These are phyloP conservation scores for Pyricularia pennisetigena DNA, from an alignment of 2,329 filamentous ascomycete species.

Conservation along the genomic window DNA sequence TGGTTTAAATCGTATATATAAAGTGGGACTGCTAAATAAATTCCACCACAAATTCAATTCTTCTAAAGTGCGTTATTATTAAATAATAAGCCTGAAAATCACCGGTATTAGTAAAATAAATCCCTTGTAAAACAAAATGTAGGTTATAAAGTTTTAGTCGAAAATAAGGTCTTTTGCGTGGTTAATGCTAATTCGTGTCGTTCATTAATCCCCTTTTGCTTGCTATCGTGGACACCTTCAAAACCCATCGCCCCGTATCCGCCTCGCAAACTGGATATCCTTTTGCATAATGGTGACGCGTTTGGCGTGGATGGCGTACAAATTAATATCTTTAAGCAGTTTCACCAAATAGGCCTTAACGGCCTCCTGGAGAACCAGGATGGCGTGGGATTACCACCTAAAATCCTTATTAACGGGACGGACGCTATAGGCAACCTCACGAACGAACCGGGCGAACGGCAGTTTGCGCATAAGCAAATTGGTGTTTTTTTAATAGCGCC, in stretches of 20 bases:
- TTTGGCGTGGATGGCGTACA: conserved; percentile 95
- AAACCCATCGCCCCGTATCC: conserved; percentile 54
- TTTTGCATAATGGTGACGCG: conserved; percentile 96
- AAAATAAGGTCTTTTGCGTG: too few relatives aligned
- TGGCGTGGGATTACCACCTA: conserved; percentile 93
- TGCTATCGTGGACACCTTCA: conserved; percentile 15
- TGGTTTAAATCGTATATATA: too few relatives aligned
- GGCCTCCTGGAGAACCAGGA: conserved; percentile 87
- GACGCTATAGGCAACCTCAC: conserved; percentile 61
- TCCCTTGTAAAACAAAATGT: too few relatives aligned
- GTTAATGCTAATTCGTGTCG: too few relatives aligned
- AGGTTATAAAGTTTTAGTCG: too few relatives aligned
- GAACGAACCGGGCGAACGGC: conserved; percentile 67
- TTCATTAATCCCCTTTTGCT: too few relatives aligned
- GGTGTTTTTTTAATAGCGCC: conserved; percentile 79
- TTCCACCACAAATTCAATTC: too few relatives aligned
- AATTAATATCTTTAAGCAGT: conserved; percentile 88
- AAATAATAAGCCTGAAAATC: too few relatives aligned
- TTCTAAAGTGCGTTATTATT: too few relatives aligned
- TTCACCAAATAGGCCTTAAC: conserved; percentile 95
- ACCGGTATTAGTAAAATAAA: too few relatives aligned
- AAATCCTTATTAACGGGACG: conserved; percentile 58
- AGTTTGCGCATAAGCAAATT: conserved; percentile 77
- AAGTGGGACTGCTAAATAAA: too few relatives aligned
- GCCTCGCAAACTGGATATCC: conserved; percentile 77